Percentiles rank a stretch among this genome's conserved stretches.
Conservation (phyloP, 495 filamentous ascomycete species). For the Neurospora sp. region DNA sequence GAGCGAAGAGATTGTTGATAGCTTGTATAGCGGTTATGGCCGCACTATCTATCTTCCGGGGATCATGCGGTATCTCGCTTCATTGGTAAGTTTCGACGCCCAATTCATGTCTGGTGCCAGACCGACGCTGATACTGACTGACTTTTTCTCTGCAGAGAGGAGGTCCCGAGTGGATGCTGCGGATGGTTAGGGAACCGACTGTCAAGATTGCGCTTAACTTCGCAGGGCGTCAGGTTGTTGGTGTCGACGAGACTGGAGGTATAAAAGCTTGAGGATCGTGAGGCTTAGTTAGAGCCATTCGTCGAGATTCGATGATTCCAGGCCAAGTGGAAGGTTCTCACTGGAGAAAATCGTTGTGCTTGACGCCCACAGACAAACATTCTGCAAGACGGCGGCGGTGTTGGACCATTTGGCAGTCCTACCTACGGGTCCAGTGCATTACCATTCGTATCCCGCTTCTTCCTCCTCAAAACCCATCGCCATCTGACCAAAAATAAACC, state of each 20-base stretch:
- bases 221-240: neutral
- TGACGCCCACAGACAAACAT: too few species aligned
- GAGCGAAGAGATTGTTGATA: conserved; percentile 23
- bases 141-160: neutral
- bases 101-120: neutral
- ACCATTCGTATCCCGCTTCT: too few species aligned
- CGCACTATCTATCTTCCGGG: conserved; percentile 23
- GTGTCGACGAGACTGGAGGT: neutral
- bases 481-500: too few species aligned
- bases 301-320: too few species aligned
- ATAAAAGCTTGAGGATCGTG: neutral
- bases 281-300: neutral
- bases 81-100: conserved; percentile 17
- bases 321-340: too few species aligned
- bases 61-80: conserved; percentile 22
- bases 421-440: too few species aligned
- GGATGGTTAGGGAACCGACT: neutral
- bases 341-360: too few species aligned
- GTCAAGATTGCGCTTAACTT: neutral
- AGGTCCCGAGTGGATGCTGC: neutral
- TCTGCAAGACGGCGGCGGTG: too few species aligned
- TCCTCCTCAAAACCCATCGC: too few species aligned
- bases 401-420: too few species aligned
- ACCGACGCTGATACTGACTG: neutral
- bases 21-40: conserved; percentile 24